phyloP scores from a whole-genome alignment of 2,329 filamentous ascomycete genomes.

The Epichloe sibirici region DNA sequence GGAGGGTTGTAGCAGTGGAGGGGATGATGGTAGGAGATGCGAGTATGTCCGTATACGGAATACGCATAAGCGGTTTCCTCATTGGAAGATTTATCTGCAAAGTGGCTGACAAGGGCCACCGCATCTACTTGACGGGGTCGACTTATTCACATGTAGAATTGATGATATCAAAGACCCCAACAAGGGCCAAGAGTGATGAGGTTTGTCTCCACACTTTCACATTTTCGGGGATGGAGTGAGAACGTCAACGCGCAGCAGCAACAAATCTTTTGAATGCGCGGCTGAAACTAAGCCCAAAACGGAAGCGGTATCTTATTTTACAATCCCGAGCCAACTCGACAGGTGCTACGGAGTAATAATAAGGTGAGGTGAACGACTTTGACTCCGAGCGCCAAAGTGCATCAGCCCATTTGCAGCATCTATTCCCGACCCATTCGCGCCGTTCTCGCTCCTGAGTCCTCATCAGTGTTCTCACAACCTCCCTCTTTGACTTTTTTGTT shows the following conservation, averaged over 20 bases:
- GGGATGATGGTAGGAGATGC: slow-evolving; percentile 67
- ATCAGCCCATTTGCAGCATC: background rate
- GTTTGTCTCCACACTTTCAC: too few species aligned
- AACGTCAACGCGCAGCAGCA: too few species aligned
- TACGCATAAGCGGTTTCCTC: slow-evolving; percentile 67
- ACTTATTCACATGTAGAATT: background rate
- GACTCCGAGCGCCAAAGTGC: background rate
- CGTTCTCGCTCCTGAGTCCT: background rate
- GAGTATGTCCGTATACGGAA: slow-evolving; percentile 80
- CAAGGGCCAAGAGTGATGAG: too few species aligned
- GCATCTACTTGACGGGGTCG: background rate
- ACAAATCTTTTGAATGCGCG: too few species aligned
- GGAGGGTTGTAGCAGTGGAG: slow-evolving; percentile 51
- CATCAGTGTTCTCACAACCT: background rate
- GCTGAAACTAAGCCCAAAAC: too few species aligned
- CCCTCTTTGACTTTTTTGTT: background rate
- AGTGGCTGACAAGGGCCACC: background rate
- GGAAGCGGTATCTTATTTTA: background rate
- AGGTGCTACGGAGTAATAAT: too few species aligned
- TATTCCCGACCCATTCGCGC: slow-evolving; percentile 3
- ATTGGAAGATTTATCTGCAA: slow-evolving; percentile 25
- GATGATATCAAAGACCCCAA: background rate
- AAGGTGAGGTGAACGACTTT: background rate
- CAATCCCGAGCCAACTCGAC: background rate
- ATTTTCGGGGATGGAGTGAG: too few species aligned